phyloP scores from a whole-genome alignment of 1,139 yeast genomes.

The Saccharomycopsis hybrid region DNA sequence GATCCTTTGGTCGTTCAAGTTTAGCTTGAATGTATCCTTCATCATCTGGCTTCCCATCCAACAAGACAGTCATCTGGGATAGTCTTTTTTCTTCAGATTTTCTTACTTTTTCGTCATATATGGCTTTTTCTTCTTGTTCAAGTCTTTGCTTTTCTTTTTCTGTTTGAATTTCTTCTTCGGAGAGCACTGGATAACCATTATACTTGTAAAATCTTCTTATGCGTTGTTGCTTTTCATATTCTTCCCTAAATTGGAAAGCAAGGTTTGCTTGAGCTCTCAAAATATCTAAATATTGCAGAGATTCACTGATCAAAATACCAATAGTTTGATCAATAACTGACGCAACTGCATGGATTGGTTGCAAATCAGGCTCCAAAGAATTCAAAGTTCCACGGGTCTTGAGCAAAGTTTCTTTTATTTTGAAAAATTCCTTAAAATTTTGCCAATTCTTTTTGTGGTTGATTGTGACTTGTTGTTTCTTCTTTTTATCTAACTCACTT shows the following conservation, averaged over 20 bases:
- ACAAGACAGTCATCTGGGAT: not conserved
- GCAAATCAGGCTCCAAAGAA: slow-evolving; percentile 44
- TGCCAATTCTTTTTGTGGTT: slow-evolving; percentile 36
- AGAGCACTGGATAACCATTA: slow-evolving; percentile 7
- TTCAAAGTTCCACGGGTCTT: slow-evolving; percentile 52
- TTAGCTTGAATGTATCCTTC: slow-evolving; percentile 14
- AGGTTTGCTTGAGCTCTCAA: slow-evolving; percentile 78
- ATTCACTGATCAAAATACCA: slow-evolving; percentile 55
- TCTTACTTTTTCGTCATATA: too few relatives aligned
- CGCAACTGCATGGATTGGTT: slow-evolving; percentile 24
- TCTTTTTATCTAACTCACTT: slow-evolving; percentile 2
- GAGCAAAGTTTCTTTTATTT: slow-evolving; percentile 48
- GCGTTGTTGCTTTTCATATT: slow-evolving; percentile 25
- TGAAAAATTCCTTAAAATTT: slow-evolving; percentile 63
- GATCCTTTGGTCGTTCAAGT: slow-evolving; percentile 7
- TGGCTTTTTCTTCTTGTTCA: slow-evolving; percentile 1
- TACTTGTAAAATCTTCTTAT: slow-evolving; percentile 14
- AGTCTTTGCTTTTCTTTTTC: too few relatives aligned
- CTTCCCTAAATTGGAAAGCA: slow-evolving; percentile 69
- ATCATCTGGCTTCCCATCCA: slow-evolving; percentile 12
- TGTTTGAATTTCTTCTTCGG: slow-evolving; percentile 9
- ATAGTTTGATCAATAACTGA: slow-evolving; percentile 27
- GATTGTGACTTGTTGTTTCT: slow-evolving; percentile 5
- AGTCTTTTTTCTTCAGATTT: slow-evolving; percentile 1
- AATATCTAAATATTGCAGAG: slow-evolving; percentile 63